phyloP scores from a whole-genome alignment of 179 eudicot species.

The Sideroxylon spinosum region DNA sequence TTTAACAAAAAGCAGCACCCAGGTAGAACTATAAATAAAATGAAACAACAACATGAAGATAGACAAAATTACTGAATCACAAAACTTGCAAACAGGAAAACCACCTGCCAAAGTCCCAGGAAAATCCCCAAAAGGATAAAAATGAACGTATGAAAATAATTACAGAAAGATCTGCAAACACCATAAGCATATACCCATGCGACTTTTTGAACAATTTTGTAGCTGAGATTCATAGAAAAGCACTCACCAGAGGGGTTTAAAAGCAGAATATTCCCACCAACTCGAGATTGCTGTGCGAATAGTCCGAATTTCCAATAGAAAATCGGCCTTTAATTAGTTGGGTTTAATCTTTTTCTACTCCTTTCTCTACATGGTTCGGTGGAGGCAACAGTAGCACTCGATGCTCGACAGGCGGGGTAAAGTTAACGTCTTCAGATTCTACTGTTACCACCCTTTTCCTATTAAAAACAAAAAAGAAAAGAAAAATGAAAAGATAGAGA shows the following conservation, averaged over 20 bases:
- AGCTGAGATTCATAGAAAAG: conserved; percentile 2
- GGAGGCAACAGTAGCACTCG: neutral
- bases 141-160: neutral
- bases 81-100: neutral
- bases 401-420: no score
- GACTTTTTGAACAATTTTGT: neutral
- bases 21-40: neutral
- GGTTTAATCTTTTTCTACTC: neutral
- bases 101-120: neutral
- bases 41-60: neutral
- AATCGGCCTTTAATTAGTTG: neutral
- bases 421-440: no score
- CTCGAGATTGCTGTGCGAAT: conserved; percentile 3
- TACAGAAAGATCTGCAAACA: neutral
- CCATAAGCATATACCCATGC: neutral
- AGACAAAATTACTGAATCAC: neutral
- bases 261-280: neutral
- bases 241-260: neutral
- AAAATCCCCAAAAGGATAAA: neutral
- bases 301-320: neutral
- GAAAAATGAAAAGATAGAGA: no score
- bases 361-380: neutral
- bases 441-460: no score
- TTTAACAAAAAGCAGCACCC: neutral
- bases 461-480: no score